Conservation (phyloP, 2,329 filamentous ascomycete genomes). For the Colletotrichum filicis region DNA sequence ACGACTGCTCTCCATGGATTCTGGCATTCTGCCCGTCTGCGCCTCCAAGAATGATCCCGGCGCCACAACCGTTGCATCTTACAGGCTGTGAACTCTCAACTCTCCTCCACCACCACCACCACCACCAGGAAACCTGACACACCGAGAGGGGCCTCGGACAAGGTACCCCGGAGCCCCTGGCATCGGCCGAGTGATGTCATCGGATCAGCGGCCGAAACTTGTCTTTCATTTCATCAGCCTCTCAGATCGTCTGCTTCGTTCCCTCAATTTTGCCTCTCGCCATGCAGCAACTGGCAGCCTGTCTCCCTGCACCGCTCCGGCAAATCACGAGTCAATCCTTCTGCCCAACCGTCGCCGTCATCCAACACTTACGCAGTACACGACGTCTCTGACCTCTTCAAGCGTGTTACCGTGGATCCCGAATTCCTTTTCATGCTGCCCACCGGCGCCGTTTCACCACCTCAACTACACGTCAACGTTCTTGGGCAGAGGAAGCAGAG, state of each 20-base stretch:
- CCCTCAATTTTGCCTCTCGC: neutral
- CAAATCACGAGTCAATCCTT: slow-evolving; percentile 17
- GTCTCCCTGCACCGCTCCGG: neutral
- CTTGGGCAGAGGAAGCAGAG: neutral
- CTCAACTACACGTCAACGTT: neutral
- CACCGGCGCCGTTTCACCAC: slow-evolving; percentile 18
- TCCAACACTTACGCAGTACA: neutral
- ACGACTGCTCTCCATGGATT: neutral
- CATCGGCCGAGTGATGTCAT: slow-evolving; percentile 34
- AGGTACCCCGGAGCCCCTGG: slow-evolving; percentile 20
- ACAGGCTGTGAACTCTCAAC: slow-evolving; percentile 11
- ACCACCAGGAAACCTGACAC: slow-evolving; percentile 20
- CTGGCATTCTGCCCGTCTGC: neutral
- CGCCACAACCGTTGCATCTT: slow-evolving; percentile 26
- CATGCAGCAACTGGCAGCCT: neutral
- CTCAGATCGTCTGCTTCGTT: slow-evolving; percentile 16
- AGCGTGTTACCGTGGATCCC: slow-evolving; percentile 2
- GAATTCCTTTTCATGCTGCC: slow-evolving; percentile 9
- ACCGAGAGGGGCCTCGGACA: slow-evolving; percentile 14
- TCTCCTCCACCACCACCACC: neutral
- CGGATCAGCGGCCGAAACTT: slow-evolving; percentile 20
- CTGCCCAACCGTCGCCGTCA: neutral
- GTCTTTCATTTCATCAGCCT: slow-evolving; percentile 18
- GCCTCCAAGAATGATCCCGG: slow-evolving; percentile 13
- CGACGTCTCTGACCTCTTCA: neutral